phyloP scores from a whole-genome alignment of 352 stramenopile genomes.

The Pythium rishiriense region DNA sequence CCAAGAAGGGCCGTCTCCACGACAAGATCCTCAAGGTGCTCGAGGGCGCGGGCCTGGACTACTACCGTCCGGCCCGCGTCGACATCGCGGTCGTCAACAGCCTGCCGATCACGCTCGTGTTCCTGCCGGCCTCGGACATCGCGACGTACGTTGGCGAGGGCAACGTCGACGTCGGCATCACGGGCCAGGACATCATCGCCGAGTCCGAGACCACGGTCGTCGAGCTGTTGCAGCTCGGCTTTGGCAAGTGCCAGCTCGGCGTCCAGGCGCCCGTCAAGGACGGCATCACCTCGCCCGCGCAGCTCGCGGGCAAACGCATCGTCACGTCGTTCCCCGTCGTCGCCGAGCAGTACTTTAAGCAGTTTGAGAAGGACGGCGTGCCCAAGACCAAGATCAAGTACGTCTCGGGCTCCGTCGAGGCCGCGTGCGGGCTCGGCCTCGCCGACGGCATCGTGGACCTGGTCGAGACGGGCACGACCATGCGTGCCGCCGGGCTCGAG shows the following conservation, averaged over 20 bases:
- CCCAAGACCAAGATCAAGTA: slow-evolving; percentile 92
- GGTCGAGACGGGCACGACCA: slow-evolving; percentile 98
- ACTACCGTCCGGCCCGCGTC: slow-evolving; percentile 89
- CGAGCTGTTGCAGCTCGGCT: slow-evolving; percentile 93
- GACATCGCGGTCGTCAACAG: slow-evolving; percentile 94
- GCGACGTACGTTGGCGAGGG: slow-evolving; percentile 97
- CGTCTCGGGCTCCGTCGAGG: slow-evolving; percentile 98
- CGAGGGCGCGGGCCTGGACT: slow-evolving; percentile 95
- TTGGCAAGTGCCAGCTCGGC: slow-evolving; percentile 95
- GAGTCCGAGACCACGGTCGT: slow-evolving; percentile 91
- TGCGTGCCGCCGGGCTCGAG: slow-evolving; percentile 96
- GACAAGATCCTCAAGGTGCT: slow-evolving; percentile 96
- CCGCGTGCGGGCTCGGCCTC: slow-evolving; percentile 95
- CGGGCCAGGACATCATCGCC: slow-evolving; percentile 93
- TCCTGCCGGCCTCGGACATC: slow-evolving; percentile 97
- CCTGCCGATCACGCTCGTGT: slow-evolving; percentile 96
- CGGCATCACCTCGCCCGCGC: slow-evolving; percentile 74
- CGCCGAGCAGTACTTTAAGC: slow-evolving; percentile 94
- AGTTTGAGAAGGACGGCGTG: slow-evolving; percentile 73
- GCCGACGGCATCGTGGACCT: slow-evolving; percentile 98
- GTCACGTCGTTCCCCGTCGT: slow-evolving; percentile 96
- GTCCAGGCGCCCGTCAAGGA: slow-evolving; percentile 94
- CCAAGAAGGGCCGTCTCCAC: slow-evolving; percentile 98
- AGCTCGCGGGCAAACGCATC: slow-evolving; percentile 95
- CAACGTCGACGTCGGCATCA: slow-evolving; percentile 99